Base-by-base conservation (phyloP, 1,139 yeast genomes). In the Yamadazyma dendronema region DNA sequence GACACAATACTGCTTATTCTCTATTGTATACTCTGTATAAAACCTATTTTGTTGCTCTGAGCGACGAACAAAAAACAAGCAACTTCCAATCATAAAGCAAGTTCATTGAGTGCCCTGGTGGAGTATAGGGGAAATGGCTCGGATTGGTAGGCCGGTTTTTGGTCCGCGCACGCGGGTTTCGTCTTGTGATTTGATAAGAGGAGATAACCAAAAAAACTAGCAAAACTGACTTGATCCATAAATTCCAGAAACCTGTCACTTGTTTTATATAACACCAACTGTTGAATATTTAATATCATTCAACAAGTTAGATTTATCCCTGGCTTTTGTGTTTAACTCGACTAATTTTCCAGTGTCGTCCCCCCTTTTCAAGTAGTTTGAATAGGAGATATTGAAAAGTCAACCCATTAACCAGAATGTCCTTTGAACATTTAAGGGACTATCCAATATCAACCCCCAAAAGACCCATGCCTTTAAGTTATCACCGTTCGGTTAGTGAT, bases 371-470 rank as follows among this genome's bases (percentile, higher is more conserved):
- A n/a, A n/a, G n/a, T n/a, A n/a, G n/a, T n/a, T n/a, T n/a, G n/a
- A n/a, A n/a, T n/a, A n/a, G n/a, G n/a, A n/a, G n/a, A n/a, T n/a
- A n/a, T n/a, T n/a, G n/a, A n/a, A n/a, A n/a, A n/a, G n/a, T n/a
- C n/a, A n/a, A n/a, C n/a, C n/a, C n/a, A n/a, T n/a, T n/a, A n/a
- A n/a, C n/a, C n/a, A n/a, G n/a, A 7, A 26, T 26, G 29, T 26
- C 29, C 11, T 26, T 26, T 12, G 29, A 22, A 26, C 44, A 41
- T 30, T 35, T 41, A 22, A 41, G 37, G 27, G 41, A 34, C 24
- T 41, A 40, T 31, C 47, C 47, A 14, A 37, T 41, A 12, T 10
- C 37, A 11, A 25, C 40, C 3, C 47, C 47, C 10, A 41, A 40
- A 27, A 37, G 34, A 28, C 28, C 31, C 19, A 32, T 37, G 39